These are phyloP conservation scores for Cladophialophora yegresii DNA, from an alignment of 2,329 filamentous ascomycete genomes.

Conservation along the genomic window DNA sequence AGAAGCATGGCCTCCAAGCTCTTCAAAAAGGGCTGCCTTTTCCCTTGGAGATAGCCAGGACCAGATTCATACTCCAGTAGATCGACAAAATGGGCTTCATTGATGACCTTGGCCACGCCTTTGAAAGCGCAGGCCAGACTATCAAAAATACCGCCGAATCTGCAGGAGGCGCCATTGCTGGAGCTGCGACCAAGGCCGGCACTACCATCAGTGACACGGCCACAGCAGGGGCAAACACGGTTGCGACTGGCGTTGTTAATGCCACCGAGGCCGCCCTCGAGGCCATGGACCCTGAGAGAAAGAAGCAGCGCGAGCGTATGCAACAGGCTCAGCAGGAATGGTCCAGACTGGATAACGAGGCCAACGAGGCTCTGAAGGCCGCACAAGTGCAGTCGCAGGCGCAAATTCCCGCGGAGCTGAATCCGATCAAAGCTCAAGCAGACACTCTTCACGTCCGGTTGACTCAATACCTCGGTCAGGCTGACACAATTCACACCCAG, in stretches of 20 bases:
- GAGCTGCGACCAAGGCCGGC: neutral
- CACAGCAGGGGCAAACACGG: neutral
- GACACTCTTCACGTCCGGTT: neutral
- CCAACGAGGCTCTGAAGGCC: neutral
- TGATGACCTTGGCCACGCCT: neutral
- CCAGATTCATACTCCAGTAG: neutral
- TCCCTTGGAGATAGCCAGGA: neutral
- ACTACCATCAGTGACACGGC: neutral
- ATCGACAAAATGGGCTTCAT: neutral
- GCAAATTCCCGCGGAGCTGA: neutral
- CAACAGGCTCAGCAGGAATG: neutral
- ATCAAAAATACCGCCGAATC: neutral
- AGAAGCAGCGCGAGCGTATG: conserved; percentile 3
- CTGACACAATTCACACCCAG: neutral
- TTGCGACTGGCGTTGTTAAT: neutral
- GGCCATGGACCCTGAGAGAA: neutral
- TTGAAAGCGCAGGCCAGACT: neutral
- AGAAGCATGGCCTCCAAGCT: neutral
- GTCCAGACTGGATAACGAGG: neutral
- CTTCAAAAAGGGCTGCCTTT: neutral
- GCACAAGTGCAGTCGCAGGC: neutral
- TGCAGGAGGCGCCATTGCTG: neutral
- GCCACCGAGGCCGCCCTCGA: neutral
- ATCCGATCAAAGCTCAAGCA: conserved; percentile 3
- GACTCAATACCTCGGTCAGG: neutral